Percentiles rank a stretch among this genome's conserved stretches.
These are phyloP conservation scores for Hypoxylon lienhwacheense DNA, from an alignment of 495 filamentous ascomycete species.

Conservation along the genomic window DNA sequence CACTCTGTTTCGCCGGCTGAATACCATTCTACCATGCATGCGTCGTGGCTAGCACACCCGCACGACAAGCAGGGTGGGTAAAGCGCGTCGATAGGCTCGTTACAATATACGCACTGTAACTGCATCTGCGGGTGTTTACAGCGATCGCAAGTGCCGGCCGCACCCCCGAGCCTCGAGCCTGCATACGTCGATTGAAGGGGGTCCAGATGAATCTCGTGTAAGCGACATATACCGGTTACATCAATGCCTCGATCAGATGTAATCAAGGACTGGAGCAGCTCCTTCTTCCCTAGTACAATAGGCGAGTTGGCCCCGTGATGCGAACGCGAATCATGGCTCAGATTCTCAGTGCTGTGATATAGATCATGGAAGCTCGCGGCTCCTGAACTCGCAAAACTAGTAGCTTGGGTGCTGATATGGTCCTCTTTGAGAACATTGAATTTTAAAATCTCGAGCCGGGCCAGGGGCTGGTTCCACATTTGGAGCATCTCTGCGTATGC, in stretches of 20 bases:
- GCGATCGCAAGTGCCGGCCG: constrained; percentile 57
- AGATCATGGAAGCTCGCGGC: constrained; percentile 41
- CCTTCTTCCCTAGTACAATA: constrained; percentile 51
- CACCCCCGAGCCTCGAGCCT: constrained; percentile 48
- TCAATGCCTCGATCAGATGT: constrained; percentile 56
- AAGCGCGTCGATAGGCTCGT: constrained; percentile 57
- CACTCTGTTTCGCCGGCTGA: constrained; percentile 50
- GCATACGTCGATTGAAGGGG: constrained; percentile 48
- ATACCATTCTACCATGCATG: constrained; percentile 57
- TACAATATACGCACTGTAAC: constrained; percentile 61
- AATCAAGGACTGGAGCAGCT: constrained; percentile 44
- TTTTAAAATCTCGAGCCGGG: constrained; percentile 79
- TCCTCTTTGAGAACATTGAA: constrained; percentile 66
- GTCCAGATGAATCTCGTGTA: constrained; percentile 58
- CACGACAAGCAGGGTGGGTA: constrained; percentile 63
- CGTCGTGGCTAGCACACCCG: constrained; percentile 62
- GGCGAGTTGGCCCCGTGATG: constrained; percentile 42
- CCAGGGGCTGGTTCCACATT: constrained; percentile 76
- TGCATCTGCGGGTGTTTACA: constrained; percentile 56
- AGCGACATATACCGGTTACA: constrained; percentile 60
- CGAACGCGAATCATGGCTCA: constrained; percentile 23
- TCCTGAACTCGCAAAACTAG: constrained; percentile 27
- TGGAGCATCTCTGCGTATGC: constrained; percentile 81
- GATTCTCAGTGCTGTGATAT: constrained; percentile 37
- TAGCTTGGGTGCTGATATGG: constrained; percentile 27